Evolutionary conservation across 2,329 filamentous ascomycete genomes (phyloP).

Genomic region (Ascocoryne sarcoides): DNA sequence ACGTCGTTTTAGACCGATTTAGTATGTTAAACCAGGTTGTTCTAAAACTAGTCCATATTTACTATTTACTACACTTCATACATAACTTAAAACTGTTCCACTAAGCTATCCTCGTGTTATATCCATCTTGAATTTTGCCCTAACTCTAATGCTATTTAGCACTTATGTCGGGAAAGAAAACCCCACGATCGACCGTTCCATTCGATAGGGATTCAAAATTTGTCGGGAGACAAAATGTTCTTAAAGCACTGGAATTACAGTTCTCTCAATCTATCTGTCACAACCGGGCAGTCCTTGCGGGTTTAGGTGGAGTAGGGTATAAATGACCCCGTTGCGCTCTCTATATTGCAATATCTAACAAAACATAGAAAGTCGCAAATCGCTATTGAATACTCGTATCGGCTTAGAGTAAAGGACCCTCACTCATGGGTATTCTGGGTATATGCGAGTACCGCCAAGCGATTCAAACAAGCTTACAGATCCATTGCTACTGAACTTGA

Average conservation of each 20-base stretch:
- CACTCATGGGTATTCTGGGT: conserved; percentile 31
- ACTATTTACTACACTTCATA: background rate
- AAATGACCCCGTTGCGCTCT: background rate
- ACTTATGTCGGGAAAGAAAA: background rate
- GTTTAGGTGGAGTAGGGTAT: conserved; percentile 14
- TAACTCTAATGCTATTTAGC: background rate
- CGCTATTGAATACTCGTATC: conserved; percentile 31
- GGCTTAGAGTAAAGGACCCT: conserved; percentile 15
- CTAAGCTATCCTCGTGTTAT: background rate
- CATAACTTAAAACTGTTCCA: background rate
- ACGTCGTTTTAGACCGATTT: conserved; percentile 6
- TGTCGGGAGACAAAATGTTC: conserved; percentile 8
- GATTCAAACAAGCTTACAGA: conserved; percentile 15
- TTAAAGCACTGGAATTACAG: conserved; percentile 2
- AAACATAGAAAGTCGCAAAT: conserved; percentile 28
- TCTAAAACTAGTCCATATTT: background rate
- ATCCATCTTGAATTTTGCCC: background rate
- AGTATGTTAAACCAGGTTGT: conserved; percentile 5
- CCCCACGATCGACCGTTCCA: conserved; percentile 8
- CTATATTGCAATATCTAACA: conserved; percentile 1
- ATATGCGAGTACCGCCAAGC: conserved; percentile 5
- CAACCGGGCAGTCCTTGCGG: conserved; percentile 10
- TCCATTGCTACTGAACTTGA: conserved; percentile 12
- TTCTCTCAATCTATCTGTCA: conserved; percentile 4
- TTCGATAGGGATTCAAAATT: conserved; percentile 9